Evolutionary conservation across 108 stramenopile species (phyloP), one percentile per base, ranked within the genome.

Genomic region (Cyclotella cryptica): DNA sequence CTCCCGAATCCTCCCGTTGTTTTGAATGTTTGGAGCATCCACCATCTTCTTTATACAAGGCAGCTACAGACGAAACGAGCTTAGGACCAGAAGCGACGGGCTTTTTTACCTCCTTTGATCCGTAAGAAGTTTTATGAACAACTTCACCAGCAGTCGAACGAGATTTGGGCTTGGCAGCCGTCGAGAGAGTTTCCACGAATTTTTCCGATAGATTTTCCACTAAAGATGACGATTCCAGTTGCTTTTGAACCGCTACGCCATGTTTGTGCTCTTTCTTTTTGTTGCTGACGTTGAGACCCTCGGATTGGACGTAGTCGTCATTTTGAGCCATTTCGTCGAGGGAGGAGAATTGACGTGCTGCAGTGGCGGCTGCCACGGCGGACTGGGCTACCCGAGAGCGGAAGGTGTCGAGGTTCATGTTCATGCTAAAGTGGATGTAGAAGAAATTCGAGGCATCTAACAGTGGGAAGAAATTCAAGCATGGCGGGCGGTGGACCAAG

Each of bases 241-340:
- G 61, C 41, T 40, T 15, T 21, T 47, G 15, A 28, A 40, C 3
- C 35, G 55, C 53, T 26, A 59, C 67, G 75, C 46, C 44, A 40
- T 72, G 26, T 60, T 51, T 10, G 19, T 13, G 26, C 28, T 46
- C 35, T 15, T 75, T 71, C 41, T 71, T 82, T 24, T 67, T 79
- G 22, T 39, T 54, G 51, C 49, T 60, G 18, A 83, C 66, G 45
- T 78, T 78, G 46, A 83, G 43, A 27, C 78, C 78, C 29, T 78
- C 77, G 19, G 77, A 74, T 54, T 78, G 55, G 21, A 83, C 60
- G 27, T 83, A 83, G 6, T 79, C 82, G 41, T 83, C 82, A 27
- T 74, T 83, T 51, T 72, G 35, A 1, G 82, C 82, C 82, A 83
- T 74, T 28, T 83, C 78, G 75, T 84, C 83, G 0, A 84, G 78